Evolutionary conservation across 495 filamentous ascomycete genomes (phyloP), one percentile per base, ranked within the genome.

Genomic region (Penicillium flavigenum): DNA sequence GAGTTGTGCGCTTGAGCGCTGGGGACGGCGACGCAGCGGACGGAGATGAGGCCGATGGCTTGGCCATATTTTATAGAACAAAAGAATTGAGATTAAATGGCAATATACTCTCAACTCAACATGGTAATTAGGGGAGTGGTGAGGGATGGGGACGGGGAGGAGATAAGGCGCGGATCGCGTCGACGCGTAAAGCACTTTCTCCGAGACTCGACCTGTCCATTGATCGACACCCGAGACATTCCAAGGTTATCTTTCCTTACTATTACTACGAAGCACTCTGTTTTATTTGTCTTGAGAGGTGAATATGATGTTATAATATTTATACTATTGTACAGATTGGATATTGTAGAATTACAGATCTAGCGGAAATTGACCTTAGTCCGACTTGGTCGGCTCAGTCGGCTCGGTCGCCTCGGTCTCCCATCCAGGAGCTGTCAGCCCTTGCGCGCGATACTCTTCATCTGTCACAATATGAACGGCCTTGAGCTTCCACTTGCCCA

Each of bases 401-500:
- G 56, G 29, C 43, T 49, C 65, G 39, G 17, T 42, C 2, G 54
- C 14, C 41, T 61, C 56, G 8, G 49, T 56, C 27, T 74, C 72
- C 73, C 77, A 78, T 7, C 74, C 77, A 26, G 76, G 78, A 39
- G 71, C 73, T n/a, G 65, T 72, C 24, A 79, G 59, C 0, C 77
- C 78, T 44, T 63, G 57, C 36, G 65, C 55, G 34, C 74, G 74
- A 57, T 78, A 96, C 48, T 89, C 85, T 56, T 86, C 80, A 65
- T 95, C 89, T 57, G 78, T 78, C 16, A 95, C 76, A 57, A 96
- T 79, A 59, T 86, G 74, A 47, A 95, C 78, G 45, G 92, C 72
- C 49, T 86, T 84, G 34, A 94, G 72, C 65, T 91, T 92, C 79
- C 88, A 88, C 71, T 96, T 96, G 32, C 90, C 91, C 31, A 82